Base-by-base conservation (phyloP, 179 eudicot genomes). In the Corrigiola litoralis region DNA sequence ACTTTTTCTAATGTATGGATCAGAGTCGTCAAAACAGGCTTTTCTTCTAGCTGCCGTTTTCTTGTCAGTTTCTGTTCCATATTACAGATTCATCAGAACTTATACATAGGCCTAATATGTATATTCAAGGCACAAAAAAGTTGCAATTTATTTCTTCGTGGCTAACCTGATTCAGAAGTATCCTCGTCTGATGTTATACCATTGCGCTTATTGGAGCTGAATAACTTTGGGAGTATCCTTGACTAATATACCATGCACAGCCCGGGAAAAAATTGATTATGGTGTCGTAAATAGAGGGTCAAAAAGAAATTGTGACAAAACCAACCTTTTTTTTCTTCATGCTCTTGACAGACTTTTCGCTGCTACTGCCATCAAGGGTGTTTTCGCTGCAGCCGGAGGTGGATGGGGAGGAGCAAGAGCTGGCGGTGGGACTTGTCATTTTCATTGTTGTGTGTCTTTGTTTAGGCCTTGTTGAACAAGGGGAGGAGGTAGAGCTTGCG, bases 261-360 rank as follows among this genome's bases (percentile, higher is more conserved):
- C 49, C 18, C 33, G 34, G 8, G 28, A 44, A 34, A 37, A 59
- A 25, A 14, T 0, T 46, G 2, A 6, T 6, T 13, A 36, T 36
- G n/a, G n/a, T n/a, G n/a, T n/a, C n/a, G n/a, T n/a, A n/a, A n/a
- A n/a, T n/a, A n/a, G 9, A 12, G 32, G 9, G 44, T 18, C 18
- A 14, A 62, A 4, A 23, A 21, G 16, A 25, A 28, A 1, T 16
- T 11, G 42, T 29, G 37, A 28, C 4, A 16, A 27, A 41, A 14
- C 24, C 20, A 51, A 75, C 82, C 82, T 72, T 79, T 46, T 79
- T 79, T 44, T 75, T 79, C 75, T 75, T 79, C 25, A 75, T 56
- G 56, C 58, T 65, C 44, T 75, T 75, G 45, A 62, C 70, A 40
- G 74, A 58, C 25, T 29, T 58, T 6, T 79, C 81, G 4, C 61